Evolutionary conservation across 2,329 filamentous ascomycete species (phyloP), one percentile per base, ranked within the genome.

Genomic region (Xylaria sp.): DNA sequence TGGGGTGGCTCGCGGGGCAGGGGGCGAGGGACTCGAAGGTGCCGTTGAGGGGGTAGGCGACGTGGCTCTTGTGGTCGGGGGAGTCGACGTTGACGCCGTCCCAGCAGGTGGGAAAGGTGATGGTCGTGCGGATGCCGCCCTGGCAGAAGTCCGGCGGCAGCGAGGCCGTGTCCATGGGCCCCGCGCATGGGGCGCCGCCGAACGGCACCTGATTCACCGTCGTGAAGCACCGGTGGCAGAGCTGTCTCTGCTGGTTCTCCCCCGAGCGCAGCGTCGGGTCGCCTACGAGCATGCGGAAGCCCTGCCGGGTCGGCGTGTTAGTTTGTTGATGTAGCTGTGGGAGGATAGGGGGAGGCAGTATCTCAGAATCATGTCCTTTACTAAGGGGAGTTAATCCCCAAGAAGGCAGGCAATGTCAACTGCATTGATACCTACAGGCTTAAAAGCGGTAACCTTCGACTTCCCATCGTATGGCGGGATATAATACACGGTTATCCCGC

Each of bases 51-150:
- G 74, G 72, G 61, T 75, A 75, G 7, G 72, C 66, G 1, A 76
- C 64, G 67, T 76, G 75, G n/a, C 69, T 45, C 69, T 73, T 73
- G 69, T 78, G 76, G 70, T 78, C 74, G 0, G 73, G 69, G 20
- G 70, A 72, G 66, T 78, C 76, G 22, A 74, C 64, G 65, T 78
- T 77, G 63, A 68, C 67, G 25, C 76, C 76, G 57, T 78, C 76
- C 75, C 75, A 78, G 66, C 75, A 75, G 2, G 70, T 68, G 5
- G 75, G 74, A 66, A 76, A 76, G 9, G 70, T 71, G 10, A 75
- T 68, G 5, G 70, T 69, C 11, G 74, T 71, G 2, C 73, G 72
- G 65, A 73, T 74, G 0, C 74, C 74, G n/a, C 73, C 73, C 13
- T 66, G 68, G 61, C 74, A 75, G 1, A 70, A 20, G 2, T 68